Conservation (phyloP, 2,329 filamentous ascomycete species). For the Chalaropsis thielavioides region DNA sequence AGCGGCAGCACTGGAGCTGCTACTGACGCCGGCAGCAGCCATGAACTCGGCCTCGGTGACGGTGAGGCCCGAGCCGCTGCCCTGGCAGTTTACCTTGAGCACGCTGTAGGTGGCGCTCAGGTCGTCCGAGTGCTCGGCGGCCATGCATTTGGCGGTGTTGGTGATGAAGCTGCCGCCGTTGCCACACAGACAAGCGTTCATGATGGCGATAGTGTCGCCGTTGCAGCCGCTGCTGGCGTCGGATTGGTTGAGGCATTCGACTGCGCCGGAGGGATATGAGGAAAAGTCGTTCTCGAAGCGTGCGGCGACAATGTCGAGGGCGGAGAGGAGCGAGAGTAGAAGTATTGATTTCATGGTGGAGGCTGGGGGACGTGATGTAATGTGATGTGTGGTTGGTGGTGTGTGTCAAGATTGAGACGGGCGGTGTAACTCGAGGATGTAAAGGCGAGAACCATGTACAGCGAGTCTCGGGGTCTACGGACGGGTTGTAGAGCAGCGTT, state of each 20-base stretch:
- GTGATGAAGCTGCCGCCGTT: constrained; percentile 37
- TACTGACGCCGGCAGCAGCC: constrained; percentile 17
- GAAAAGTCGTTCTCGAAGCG: constrained; percentile 25
- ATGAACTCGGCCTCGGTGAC: constrained; percentile 31
- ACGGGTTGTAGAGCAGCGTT: background rate
- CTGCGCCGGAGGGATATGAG: constrained; percentile 24
- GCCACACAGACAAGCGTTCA: constrained; percentile 37
- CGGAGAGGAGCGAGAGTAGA: constrained; percentile 23
- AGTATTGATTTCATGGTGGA: constrained; percentile 13
- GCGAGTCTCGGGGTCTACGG: background rate
- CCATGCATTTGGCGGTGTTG: constrained; percentile 34
- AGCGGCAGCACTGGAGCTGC: constrained; percentile 17
- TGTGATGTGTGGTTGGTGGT: background rate
- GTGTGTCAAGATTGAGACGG: background rate
- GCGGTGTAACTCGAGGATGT: background rate
- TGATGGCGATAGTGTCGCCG: constrained; percentile 26
- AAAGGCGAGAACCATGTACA: background rate
- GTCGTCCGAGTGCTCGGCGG: constrained; percentile 25
- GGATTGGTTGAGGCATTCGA: constrained; percentile 31
- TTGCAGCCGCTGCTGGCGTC: constrained; percentile 30
- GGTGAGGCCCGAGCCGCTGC: constrained; percentile 31
- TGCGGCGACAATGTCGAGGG: constrained; percentile 20
- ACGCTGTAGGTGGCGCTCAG: constrained; percentile 31
- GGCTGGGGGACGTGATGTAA: background rate
- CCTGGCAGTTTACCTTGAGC: constrained; percentile 31